Evolutionary conservation across 306 rosid genomes (phyloP), one percentile per base, ranked within the genome.

Genomic region (Quercus rubra): DNA sequence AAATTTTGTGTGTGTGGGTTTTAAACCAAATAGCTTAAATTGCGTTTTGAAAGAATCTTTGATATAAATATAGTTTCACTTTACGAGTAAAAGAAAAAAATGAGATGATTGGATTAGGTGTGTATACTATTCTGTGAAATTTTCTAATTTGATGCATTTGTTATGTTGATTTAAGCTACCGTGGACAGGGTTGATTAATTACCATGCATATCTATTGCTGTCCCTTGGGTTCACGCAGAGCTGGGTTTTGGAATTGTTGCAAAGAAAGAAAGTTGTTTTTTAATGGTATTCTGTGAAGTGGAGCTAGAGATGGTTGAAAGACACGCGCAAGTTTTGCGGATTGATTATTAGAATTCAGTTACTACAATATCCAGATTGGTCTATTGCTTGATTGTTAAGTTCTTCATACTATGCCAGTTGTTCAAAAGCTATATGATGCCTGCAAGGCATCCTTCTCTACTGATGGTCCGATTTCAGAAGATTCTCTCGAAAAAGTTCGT

Each of bases 371-470:
- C 59, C 80, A 55, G 84, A 67, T 69, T 73, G 55, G 49, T 58
- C 33, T 9, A 41, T 51, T 46, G 30, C 54, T 58, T 56, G 64
- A 52, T 68, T 31, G 31, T 58, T 55, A 71, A 21, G 77, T 17
- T 55, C 77, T 31, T 73, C 66, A 35, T 25, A 58, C 77, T 69
- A 85, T 85, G 88, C 88, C 86, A 23, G 23, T 79, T 76, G 38
- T 85, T 85, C 88, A 85, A 83, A 79, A 85, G 27, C 74, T 85
- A 30, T 79, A 85, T 76, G 83, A 85, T 76, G 70, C 73, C 25
- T 85, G 88, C 83, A 85, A 79, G 81, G 78, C 73, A 55, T 82
- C 84, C 25, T 64, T 85, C 73, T 75, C 84, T 76, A 17, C 81
- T 55, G 78, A 85, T 59, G 86, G 88, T 20, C 88, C 84, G 13